Percentiles rank a stretch among this genome's conserved stretches.
Conservation (phyloP, 2,329 filamentous ascomycete genomes). For the Mollisia scopiformis region DNA sequence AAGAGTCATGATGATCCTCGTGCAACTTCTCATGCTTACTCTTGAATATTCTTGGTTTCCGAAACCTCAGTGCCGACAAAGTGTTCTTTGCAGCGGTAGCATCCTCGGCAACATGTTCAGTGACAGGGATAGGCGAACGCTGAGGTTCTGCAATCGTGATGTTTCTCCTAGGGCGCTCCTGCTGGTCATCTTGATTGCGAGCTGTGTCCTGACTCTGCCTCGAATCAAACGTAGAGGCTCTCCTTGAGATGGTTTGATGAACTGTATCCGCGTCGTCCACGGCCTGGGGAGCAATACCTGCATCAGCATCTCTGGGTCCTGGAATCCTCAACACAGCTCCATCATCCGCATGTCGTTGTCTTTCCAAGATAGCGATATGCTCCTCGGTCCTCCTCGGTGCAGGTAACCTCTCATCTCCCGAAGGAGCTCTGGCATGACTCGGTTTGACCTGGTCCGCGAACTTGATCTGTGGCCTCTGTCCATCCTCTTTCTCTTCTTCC, state of each 20-base stretch:
- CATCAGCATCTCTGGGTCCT: constrained; percentile 86
- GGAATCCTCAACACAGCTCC: constrained; percentile 84
- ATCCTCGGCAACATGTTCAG: constrained; percentile 36
- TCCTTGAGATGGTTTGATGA: constrained; percentile 19
- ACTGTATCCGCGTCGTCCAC: constrained; percentile 43
- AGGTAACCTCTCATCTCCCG: constrained; percentile 54
- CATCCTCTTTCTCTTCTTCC: constrained; percentile 8
- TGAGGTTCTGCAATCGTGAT: constrained; percentile 35
- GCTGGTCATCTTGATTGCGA: constrained; percentile 22
- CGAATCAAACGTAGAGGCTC: constrained; percentile 23
- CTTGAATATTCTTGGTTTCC: constrained; percentile 44
- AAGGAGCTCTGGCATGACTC: constrained; percentile 52
- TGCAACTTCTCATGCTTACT: constrained; percentile 39
- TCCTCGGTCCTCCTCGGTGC: constrained; percentile 65
- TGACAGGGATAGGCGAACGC: constrained; percentile 10
- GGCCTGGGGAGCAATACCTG: constrained; percentile 71
- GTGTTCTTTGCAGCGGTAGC: constrained; percentile 26
- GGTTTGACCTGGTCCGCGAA: constrained; percentile 70
- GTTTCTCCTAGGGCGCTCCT: constrained; percentile 27
- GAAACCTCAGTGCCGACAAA: constrained; percentile 42
- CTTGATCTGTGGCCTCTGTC: constrained; percentile 46
- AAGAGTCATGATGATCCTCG: constrained; percentile 16
- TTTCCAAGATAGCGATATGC: constrained; percentile 86
- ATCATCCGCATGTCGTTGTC: constrained; percentile 75
- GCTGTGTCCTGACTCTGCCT: constrained; percentile 8